Evolutionary conservation across 2,329 filamentous ascomycete genomes (phyloP).

Genomic region (Pseudogymnoascus sp.): DNA sequence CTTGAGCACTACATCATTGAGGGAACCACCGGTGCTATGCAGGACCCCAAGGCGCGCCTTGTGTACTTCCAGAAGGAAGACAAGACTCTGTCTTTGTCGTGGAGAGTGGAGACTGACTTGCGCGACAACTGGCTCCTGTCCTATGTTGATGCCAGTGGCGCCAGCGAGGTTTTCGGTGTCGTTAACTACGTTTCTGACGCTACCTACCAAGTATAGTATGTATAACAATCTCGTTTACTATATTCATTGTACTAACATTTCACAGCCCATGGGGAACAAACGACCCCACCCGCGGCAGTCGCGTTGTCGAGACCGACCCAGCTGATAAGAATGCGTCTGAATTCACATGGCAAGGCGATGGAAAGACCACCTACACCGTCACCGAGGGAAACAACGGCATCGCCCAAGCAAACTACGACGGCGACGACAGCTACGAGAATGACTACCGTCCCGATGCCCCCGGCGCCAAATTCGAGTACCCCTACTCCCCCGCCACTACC

Average conservation of each 20-base stretch:
- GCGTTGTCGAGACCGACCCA: conserved; percentile 40
- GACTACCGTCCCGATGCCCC: conserved; percentile 43
- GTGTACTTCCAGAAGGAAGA: conserved; percentile 46
- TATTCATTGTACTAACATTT: conserved; percentile 13
- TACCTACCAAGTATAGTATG: conserved; percentile 47
- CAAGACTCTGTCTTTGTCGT: conserved; percentile 42
- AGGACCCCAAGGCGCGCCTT: conserved; percentile 48
- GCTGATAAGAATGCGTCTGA: conserved; percentile 40
- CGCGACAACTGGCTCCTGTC: conserved; percentile 51
- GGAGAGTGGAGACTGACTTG: conserved; percentile 53
- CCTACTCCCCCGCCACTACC: conserved; percentile 31
- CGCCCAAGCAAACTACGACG: conserved; percentile 45
- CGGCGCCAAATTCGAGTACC: conserved; percentile 38
- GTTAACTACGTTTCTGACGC: conserved; percentile 52
- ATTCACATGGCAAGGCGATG: conserved; percentile 48
- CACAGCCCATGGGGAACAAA: conserved; percentile 44
- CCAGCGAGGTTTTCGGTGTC: conserved; percentile 43
- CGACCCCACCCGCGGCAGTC: conserved; percentile 44
- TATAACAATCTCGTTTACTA: conserved; percentile 7
- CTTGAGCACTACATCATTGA: conserved; percentile 39
- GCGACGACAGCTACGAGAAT: conserved; percentile 37
- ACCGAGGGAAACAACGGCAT: conserved; percentile 54
- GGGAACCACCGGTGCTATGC: conserved; percentile 41
- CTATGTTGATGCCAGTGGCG: conserved; percentile 43
- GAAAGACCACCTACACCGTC: conserved; percentile 41